Evolutionary conservation across 495 filamentous ascomycete genomes (phyloP).

Genomic region (Rostrohypoxylon terebratum): DNA sequence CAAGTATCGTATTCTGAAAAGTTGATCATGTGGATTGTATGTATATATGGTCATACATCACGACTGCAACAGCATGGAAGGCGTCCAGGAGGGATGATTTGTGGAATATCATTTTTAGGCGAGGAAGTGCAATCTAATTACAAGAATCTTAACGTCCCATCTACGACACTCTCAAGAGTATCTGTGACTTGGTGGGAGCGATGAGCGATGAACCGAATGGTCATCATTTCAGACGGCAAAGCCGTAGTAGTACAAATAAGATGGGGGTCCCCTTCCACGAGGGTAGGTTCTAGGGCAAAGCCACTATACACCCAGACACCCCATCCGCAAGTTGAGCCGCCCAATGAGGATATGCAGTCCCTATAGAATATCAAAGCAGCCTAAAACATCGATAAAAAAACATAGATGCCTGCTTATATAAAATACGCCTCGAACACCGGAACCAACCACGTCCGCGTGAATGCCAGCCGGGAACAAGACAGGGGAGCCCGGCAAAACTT

Average conservation of each 20-base stretch:
- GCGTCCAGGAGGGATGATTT: conserved; percentile 31
- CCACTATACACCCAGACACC: conserved; percentile 46
- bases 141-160: conserved; percentile 40
- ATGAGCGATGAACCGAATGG: conserved; percentile 27
- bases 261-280: conserved; percentile 31
- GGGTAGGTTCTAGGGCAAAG: conserved; percentile 32
- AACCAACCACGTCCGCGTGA: conserved; percentile 52
- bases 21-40: neutral
- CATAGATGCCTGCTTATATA: conserved; percentile 49
- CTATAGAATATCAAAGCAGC: conserved; percentile 46
- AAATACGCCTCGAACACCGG: conserved; percentile 52
- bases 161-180: conserved; percentile 21
- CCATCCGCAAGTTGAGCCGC: conserved; percentile 43
- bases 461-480: conserved; percentile 40
- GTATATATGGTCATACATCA: conserved; percentile 26
- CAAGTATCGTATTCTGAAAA: neutral
- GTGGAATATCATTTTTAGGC: conserved; percentile 48
- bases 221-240: conserved; percentile 27
- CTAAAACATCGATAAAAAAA: conserved; percentile 43
- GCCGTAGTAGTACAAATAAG: conserved; percentile 45
- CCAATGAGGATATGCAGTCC: conserved; percentile 52
- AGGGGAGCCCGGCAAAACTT: conserved; percentile 28
- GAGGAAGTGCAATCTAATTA: conserved; percentile 51
- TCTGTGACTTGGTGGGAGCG: conserved; percentile 19
- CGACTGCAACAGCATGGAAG: conserved; percentile 24